A percentile compares a stretch with the other conserved stretches of the same genome.
Evolutionary conservation across 73 alveolate genomes (phyloP).

Genomic region (Paramecium pentaurelia): DNA sequence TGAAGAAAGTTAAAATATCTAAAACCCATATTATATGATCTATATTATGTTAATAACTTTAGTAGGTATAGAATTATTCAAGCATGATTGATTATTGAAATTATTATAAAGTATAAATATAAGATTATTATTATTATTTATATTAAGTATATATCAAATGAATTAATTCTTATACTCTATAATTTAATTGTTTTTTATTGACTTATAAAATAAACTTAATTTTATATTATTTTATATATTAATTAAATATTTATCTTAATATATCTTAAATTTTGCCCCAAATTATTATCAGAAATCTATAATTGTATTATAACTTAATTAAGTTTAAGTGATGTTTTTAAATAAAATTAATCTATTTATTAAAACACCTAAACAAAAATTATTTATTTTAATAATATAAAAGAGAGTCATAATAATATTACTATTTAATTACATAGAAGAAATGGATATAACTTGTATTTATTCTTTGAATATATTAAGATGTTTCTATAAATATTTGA

Average conservation of each 20-base stretch:
- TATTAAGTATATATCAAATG: no score
- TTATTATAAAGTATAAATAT: background rate
- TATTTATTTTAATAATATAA: no score
- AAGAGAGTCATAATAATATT: background rate
- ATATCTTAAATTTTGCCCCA: no score
- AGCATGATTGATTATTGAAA: slow-evolving; percentile 18
- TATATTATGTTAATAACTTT: background rate
- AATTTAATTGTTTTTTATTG: background rate
- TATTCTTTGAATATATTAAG: background rate
- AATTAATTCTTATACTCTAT: no score
- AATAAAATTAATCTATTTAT: no score
- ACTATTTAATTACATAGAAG: background rate
- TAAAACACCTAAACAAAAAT: background rate
- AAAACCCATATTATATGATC: background rate
- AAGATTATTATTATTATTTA: background rate
- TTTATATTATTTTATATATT: no score
- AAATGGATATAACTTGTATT: background rate
- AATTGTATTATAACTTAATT: background rate
- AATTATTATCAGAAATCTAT: background rate
- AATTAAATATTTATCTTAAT: no score
- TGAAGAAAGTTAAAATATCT: background rate
- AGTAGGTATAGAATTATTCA: background rate
- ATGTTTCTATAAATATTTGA: background rate
- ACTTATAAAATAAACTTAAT: no score
- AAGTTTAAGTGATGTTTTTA: no score